phyloP scores from a whole-genome alignment of 106 monocot species.

The Narthecium ossifragum region DNA sequence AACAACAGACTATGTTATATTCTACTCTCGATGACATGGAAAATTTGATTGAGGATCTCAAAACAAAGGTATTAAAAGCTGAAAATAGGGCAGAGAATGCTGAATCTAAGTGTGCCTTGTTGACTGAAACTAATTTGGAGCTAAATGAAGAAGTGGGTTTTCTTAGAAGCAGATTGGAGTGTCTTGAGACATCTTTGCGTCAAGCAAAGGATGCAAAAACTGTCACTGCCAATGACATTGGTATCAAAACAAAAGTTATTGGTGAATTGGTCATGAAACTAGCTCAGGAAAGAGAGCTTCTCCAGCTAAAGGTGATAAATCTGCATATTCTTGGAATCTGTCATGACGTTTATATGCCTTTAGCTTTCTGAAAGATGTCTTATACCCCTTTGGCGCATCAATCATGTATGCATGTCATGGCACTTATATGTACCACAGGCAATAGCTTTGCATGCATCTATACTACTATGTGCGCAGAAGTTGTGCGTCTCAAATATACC shows the following conservation, averaged over 20 bases:
- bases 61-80: slow-evolving; percentile 62
- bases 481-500: no score
- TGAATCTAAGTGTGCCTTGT: slow-evolving; percentile 54
- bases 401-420: no score
- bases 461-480: no score
- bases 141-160: slow-evolving; percentile 68
- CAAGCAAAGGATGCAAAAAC: slow-evolving; percentile 55
- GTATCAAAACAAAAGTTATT: slow-evolving; percentile 60
- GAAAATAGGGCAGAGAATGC: slow-evolving; percentile 67
- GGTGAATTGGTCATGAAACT: slow-evolving; percentile 62
- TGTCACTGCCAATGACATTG: slow-evolving; percentile 60
- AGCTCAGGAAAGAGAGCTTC: slow-evolving; percentile 61
- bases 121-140: slow-evolving; percentile 79
- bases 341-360: no score
- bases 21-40: slow-evolving; percentile 74
- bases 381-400: no score
- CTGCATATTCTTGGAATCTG: no score
- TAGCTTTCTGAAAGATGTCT: no score
- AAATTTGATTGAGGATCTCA: slow-evolving; percentile 70
- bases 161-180: slow-evolving; percentile 50
- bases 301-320: slow-evolving; percentile 68
- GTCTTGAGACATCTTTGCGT: slow-evolving; percentile 45
- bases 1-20: slow-evolving; percentile 51
- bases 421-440: no score
- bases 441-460: no score